Evolutionary conservation across 2,329 filamentous ascomycete species (phyloP).

Genomic region (Cucurbitaria berberidis): DNA sequence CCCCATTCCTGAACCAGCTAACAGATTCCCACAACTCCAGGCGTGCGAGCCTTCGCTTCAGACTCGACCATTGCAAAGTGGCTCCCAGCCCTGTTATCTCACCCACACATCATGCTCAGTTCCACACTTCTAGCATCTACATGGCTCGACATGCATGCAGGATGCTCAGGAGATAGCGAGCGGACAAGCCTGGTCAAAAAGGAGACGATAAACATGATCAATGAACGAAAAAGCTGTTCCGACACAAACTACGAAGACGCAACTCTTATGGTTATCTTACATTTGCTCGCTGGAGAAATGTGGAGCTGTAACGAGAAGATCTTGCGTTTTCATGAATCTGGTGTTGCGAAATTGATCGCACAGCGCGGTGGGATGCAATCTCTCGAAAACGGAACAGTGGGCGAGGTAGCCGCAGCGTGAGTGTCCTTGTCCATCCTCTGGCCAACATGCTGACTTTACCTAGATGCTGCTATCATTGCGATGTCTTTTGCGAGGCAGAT

Average conservation of each 20-base stretch:
- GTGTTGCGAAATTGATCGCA: conserved; percentile 31
- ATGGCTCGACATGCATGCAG: conserved; percentile 38
- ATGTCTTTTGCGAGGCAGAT: conserved; percentile 37
- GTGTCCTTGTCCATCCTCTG: neutral
- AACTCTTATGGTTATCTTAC: conserved; percentile 39
- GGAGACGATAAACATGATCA: conserved; percentile 37
- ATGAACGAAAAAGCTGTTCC: conserved; percentile 22
- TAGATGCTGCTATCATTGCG: conserved; percentile 33
- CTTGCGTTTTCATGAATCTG: conserved; percentile 30
- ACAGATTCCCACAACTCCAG: conserved; percentile 11
- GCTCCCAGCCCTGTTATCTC: conserved; percentile 32
- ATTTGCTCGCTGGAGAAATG: conserved; percentile 40
- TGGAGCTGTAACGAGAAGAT: conserved; percentile 38
- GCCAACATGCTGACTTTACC: conserved; percentile 9
- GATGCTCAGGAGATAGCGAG: conserved; percentile 30
- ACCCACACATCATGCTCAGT: conserved; percentile 37
- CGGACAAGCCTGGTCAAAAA: conserved; percentile 33
- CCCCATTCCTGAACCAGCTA: too few relatives aligned
- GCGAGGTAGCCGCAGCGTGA: conserved; percentile 32
- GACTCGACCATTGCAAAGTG: conserved; percentile 31
- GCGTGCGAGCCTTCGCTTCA: conserved; percentile 29
- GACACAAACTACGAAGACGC: conserved; percentile 22
- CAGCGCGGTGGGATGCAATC: conserved; percentile 29
- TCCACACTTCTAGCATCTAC: conserved; percentile 29
- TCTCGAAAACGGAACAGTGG: conserved; percentile 22